These are phyloP conservation scores for Pezizomycotina sp. DNA, from an alignment of 2,329 filamentous ascomycete species.

Conservation along the genomic window DNA sequence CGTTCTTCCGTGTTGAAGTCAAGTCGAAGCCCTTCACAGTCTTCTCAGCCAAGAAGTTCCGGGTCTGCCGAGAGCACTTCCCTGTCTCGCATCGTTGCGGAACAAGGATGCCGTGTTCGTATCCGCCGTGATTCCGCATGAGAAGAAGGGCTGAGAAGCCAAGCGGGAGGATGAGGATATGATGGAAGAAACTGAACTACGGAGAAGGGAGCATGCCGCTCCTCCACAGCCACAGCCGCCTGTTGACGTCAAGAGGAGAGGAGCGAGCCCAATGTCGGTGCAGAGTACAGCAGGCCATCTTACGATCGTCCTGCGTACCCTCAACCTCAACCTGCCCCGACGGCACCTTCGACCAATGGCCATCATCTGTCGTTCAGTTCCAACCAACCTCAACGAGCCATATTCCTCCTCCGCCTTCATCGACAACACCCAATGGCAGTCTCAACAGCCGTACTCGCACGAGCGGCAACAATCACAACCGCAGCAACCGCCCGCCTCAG, in stretches of 20 bases:
- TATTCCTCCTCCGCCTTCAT: conserved; percentile 16
- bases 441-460: background rate
- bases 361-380: no score
- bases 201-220: no score
- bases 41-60: conserved; percentile 96
- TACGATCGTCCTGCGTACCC: no score
- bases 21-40: conserved; percentile 77
- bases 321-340: no score
- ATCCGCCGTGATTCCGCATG: conserved; percentile 89
- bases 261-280: no score
- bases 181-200: conserved; percentile 46
- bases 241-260: no score
- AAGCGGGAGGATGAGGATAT: conserved; percentile 36
- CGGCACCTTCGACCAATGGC: no score
- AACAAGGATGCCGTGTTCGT: conserved; percentile 90
- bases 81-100: conserved; percentile 77
- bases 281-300: no score
- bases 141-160: conserved; percentile 62
- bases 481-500: conserved; percentile 8
- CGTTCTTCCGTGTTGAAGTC: conserved; percentile 50
- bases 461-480: background rate
- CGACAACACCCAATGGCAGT: no score
- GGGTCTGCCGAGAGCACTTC: conserved; percentile 77
- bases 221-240: conserved; percentile 22
- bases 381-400: conserved; percentile 12